phyloP scores from a whole-genome alignment of 768 basidiomycete genomes.

The Myochromella boudieri region DNA sequence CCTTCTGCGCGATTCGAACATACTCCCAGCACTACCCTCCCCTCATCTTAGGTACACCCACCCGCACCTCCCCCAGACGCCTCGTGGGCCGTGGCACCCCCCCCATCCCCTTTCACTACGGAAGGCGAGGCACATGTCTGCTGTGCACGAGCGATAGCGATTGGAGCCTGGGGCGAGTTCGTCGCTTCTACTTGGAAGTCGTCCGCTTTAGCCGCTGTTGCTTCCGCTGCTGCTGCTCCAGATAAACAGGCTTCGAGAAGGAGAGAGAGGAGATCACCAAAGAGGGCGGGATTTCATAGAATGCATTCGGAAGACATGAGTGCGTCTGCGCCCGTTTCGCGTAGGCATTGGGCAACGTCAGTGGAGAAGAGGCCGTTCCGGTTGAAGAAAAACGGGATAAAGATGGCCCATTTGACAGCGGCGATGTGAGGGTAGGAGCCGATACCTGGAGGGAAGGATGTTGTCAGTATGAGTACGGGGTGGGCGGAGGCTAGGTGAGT shows the following conservation, averaged over 20 bases:
- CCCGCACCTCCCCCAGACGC: conserved; percentile 54
- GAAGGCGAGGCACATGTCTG: conserved; percentile 59
- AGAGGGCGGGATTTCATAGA: conserved; percentile 89
- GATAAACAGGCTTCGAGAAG: too few species aligned
- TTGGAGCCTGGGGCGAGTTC: conserved; percentile 57
- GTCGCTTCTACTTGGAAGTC: conserved; percentile 17
- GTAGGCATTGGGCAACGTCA: conserved; percentile 80
- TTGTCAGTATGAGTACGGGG: too few species aligned
- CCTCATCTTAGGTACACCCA: conserved; percentile 5
- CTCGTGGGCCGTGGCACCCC: conserved; percentile 59
- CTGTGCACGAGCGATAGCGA: conserved; percentile 72
- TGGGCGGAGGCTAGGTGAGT: too few species aligned
- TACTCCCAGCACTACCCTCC: conserved; percentile 35
- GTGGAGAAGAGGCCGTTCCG: conserved; percentile 88
- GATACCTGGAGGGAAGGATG: conserved; percentile 54
- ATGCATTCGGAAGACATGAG: conserved; percentile 97
- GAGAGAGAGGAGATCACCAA: too few species aligned
- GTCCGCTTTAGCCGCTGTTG: too few species aligned
- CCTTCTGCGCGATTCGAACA: conserved; percentile 53
- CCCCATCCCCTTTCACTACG: conserved; percentile 77
- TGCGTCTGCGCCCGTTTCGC: conserved; percentile 84
- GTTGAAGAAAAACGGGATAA: conserved; percentile 94
- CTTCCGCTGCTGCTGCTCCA: too few species aligned
- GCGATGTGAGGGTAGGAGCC: conserved; percentile 90
- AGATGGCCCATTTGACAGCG: conserved; percentile 87